Percentiles rank a stretch among this genome's conserved stretches.
phyloP scores from a whole-genome alignment of 345 rosid genomes.

The Moricandia moricandioides region DNA sequence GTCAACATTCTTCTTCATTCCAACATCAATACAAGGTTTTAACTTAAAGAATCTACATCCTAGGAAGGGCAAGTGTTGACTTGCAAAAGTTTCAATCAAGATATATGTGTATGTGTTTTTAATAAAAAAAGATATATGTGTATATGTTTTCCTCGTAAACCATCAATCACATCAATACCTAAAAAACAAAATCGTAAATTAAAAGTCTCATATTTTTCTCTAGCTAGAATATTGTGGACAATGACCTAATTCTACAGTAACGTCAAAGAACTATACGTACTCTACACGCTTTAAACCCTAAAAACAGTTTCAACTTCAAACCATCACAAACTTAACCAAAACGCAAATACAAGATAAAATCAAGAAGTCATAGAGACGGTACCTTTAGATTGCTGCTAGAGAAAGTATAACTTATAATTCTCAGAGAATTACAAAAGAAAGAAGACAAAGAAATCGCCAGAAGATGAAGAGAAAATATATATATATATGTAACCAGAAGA shows the following conservation, averaged over 20 bases:
- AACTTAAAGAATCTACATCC: background rate
- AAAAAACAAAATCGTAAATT: constrained; percentile 12
- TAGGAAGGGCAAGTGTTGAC: constrained; percentile 18
- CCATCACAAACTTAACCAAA: constrained; percentile 7
- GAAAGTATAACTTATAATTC: background rate
- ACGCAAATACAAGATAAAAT: background rate
- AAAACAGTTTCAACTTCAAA: constrained; percentile 1
- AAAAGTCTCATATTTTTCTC: too few relatives aligned
- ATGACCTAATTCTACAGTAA: constrained; percentile 15
- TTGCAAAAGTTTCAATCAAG: background rate
- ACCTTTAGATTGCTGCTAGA: constrained; percentile 23
- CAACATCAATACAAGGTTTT: background rate
- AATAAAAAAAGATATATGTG: too few relatives aligned
- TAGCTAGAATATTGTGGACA: background rate
- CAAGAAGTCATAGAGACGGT: background rate
- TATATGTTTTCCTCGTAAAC: background rate
- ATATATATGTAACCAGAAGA: background rate
- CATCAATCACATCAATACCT: constrained; percentile 16
- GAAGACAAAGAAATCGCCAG: background rate
- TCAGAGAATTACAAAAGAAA: background rate
- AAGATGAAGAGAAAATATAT: background rate
- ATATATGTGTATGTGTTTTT: too few relatives aligned
- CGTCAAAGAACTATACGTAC: background rate
- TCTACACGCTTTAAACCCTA: constrained; percentile 9
- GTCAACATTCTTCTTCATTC: background rate